These are phyloP conservation scores for Beauveria rudraprayagi DNA, from an alignment of 2,329 filamentous ascomycete species.

Conservation along the genomic window DNA sequence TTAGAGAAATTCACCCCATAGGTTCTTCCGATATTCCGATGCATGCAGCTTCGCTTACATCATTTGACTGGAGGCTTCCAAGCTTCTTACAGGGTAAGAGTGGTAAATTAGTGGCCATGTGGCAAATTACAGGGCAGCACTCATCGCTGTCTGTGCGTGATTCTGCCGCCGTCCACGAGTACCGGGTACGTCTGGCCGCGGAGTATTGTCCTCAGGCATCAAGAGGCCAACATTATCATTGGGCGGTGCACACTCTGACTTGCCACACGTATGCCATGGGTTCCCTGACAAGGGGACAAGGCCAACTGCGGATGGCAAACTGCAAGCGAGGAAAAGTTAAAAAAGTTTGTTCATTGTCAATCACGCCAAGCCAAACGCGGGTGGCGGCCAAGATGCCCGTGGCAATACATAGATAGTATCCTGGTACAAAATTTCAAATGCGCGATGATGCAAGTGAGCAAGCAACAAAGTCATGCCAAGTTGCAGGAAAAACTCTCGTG, in stretches of 20 bases:
- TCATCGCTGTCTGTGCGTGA: neutral
- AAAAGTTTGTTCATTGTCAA: neutral
- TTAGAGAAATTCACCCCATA: no score
- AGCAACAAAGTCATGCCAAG: neutral
- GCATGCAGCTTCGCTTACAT: no score
- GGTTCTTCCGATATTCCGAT: no score
- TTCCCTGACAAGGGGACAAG: neutral
- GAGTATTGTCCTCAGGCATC: neutral
- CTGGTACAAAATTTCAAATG: no score
- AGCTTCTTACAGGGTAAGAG: no score
- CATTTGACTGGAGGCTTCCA: no score
- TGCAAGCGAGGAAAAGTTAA: no score
- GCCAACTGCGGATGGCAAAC: neutral
- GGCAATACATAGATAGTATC: no score
- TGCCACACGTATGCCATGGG: neutral
- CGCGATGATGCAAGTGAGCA: neutral
- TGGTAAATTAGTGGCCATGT: no score
- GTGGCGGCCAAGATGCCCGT: neutral
- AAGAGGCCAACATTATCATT: neutral
- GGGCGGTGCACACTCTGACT: neutral
- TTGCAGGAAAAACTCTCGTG: neutral
- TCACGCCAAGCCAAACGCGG: conserved; percentile 5
- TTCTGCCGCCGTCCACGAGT: neutral
- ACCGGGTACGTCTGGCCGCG: neutral
- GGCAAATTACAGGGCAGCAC: no score